Percentiles rank a stretch among this genome's conserved stretches.
Evolutionary conservation across 305 asterid genomes (phyloP).

Genomic region (Vinca major): DNA sequence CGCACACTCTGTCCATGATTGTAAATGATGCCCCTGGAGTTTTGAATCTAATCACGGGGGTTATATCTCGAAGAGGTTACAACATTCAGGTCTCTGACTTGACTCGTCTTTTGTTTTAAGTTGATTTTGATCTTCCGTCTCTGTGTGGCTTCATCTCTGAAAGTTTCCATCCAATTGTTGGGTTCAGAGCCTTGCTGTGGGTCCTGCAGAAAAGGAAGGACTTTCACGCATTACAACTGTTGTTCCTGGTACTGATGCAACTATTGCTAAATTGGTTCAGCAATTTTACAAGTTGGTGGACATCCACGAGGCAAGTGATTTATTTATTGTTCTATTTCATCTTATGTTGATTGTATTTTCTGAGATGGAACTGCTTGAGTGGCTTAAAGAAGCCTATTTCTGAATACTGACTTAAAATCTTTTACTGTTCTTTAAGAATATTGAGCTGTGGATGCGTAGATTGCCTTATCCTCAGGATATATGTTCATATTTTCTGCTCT

Average conservation of each 20-base stretch:
- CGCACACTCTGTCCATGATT: slow-evolving; percentile 70
- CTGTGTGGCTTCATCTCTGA: slow-evolving; percentile 16
- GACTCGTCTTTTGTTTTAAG: not conserved
- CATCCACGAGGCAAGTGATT: slow-evolving; percentile 57
- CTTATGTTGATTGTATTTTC: not conserved
- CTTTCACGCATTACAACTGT: slow-evolving; percentile 90
- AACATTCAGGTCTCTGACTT: slow-evolving; percentile 54
- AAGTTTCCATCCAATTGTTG: slow-evolving; percentile 18
- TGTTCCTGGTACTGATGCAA: slow-evolving; percentile 83
- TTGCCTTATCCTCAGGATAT: not conserved
- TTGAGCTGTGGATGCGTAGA: not conserved
- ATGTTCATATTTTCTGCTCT: not conserved
- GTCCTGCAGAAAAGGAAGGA: slow-evolving; percentile 79
- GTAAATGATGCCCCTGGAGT: slow-evolving; percentile 77
- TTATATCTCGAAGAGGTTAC: slow-evolving; percentile 80
- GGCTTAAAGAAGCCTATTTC: not conserved
- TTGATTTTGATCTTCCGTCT: not conserved
- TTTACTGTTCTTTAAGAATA: not conserved
- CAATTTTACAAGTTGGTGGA: slow-evolving; percentile 79
- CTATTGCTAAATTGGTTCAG: slow-evolving; percentile 65
- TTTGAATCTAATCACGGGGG: slow-evolving; percentile 75
- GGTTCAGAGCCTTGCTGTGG: slow-evolving; percentile 88
- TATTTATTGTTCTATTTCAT: not conserved
- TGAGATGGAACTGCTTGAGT: not conserved
- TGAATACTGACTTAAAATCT: not conserved